A percentile compares a stretch with the other conserved stretches of the same genome.
Evolutionary conservation across 768 basidiomycete species (phyloP).

Genomic region (Stropharia rugosoannulata): DNA sequence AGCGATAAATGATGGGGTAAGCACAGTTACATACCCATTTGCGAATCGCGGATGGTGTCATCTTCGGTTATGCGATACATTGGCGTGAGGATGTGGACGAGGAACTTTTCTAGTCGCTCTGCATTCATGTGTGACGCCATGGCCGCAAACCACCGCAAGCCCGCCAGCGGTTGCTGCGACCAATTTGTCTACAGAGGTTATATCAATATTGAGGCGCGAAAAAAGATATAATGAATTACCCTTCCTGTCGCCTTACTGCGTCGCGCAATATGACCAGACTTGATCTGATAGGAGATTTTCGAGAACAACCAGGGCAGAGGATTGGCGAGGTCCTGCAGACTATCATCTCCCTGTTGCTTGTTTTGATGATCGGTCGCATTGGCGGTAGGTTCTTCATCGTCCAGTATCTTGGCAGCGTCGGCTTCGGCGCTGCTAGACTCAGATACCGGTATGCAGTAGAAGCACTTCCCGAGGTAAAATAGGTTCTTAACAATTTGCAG

Average conservation of each 20-base stretch:
- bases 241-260: slow-evolving; percentile 47
- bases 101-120: slow-evolving; percentile 57
- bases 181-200: slow-evolving; percentile 62
- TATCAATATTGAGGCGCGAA: slow-evolving; percentile 2
- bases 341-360: slow-evolving; percentile 18
- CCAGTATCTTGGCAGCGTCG: slow-evolving; percentile 27
- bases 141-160: slow-evolving; percentile 92
- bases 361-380: slow-evolving; percentile 16
- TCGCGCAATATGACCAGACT: slow-evolving; percentile 71
- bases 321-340: slow-evolving; percentile 34
- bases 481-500: slow-evolving; percentile 91
- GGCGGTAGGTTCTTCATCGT: slow-evolving; percentile 21
- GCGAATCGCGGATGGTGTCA: slow-evolving; percentile 73
- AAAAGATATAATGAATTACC: slow-evolving; percentile 33
- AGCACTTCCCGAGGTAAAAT: slow-evolving; percentile 90
- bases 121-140: slow-evolving; percentile 75
- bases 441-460: slow-evolving; percentile 43
- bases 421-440: slow-evolving; percentile 26
- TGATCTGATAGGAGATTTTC: slow-evolving; percentile 84
- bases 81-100: slow-evolving; percentile 85
- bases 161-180: slow-evolving; percentile 76
- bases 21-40: slow-evolving; percentile 62
- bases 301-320: slow-evolving; percentile 93
- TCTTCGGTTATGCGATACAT: slow-evolving; percentile 88
- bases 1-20: neutral